phyloP scores from a whole-genome alignment of 2,329 filamentous ascomycete species.

The Alternaria sp. region DNA sequence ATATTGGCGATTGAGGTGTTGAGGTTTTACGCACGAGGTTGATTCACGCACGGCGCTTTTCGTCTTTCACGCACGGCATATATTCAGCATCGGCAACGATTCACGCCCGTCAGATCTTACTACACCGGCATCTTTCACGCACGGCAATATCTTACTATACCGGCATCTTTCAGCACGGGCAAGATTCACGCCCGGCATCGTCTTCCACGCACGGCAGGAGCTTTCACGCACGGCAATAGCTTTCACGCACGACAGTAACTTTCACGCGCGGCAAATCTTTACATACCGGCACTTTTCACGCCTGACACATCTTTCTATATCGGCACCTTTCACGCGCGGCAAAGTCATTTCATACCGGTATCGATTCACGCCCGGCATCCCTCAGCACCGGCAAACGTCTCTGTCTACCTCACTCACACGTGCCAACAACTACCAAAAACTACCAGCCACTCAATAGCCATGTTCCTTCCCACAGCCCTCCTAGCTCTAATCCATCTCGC shows the following conservation, averaged over 20 bases:
- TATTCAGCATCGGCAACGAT: neutral
- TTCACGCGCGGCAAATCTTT: neutral
- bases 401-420: neutral
- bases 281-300: neutral
- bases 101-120: neutral
- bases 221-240: neutral
- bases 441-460: neutral
- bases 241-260: neutral
- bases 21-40: neutral
- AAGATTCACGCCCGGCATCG: neutral
- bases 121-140: neutral
- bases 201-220: neutral
- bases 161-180: neutral
- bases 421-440: neutral
- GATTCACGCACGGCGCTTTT: neutral
- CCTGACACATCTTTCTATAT: neutral
- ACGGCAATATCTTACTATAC: neutral
- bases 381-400: neutral
- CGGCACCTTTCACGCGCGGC: neutral
- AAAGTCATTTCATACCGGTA: neutral
- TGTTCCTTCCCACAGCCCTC: slow-evolving; percentile 30
- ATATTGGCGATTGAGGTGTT: neutral
- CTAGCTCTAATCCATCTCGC: slow-evolving; percentile 28
- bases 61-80: neutral
- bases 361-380: neutral